These are phyloP conservation scores for Malassezia slooffiae DNA, from an alignment of 1,284 basidiomycete genomes.

Conservation along the genomic window DNA sequence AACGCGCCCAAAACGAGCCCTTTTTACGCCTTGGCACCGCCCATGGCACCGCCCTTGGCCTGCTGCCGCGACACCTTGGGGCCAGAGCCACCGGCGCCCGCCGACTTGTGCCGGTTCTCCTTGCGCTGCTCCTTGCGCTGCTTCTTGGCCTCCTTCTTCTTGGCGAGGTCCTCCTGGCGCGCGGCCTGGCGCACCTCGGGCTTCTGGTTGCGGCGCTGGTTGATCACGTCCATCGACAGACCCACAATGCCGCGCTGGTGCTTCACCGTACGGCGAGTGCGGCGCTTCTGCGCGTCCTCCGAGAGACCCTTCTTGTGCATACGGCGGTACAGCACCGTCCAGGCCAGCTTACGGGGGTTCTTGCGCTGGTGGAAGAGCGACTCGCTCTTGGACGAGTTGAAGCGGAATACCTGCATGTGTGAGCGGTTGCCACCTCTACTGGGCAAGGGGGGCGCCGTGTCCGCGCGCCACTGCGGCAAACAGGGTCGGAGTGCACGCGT, in stretches of 20 bases:
- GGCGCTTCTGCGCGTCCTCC: slow-evolving; percentile 97
- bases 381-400: slow-evolving; percentile 54
- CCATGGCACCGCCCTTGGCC: slow-evolving; percentile 65
- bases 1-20: not conserved
- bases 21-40: slow-evolving; percentile 23
- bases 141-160: slow-evolving; percentile 82
- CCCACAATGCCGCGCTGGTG: slow-evolving; percentile 97
- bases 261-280: slow-evolving; percentile 91
- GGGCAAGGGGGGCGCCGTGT: too few species aligned
- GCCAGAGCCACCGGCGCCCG: slow-evolving; percentile 48
- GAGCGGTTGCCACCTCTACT: too few species aligned
- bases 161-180: slow-evolving; percentile 80
- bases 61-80: slow-evolving; percentile 90
- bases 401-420: slow-evolving; percentile 39
- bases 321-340: slow-evolving; percentile 91
- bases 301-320: slow-evolving; percentile 99
- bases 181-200: slow-evolving; percentile 71
- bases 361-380: slow-evolving; percentile 99
- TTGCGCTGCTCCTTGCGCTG: slow-evolving; percentile 45
- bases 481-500: too few species aligned
- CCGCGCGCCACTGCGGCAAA: too few species aligned
- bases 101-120: slow-evolving; percentile 48
- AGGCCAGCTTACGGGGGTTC: slow-evolving; percentile 99
- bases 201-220: slow-evolving; percentile 66
- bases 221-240: slow-evolving; percentile 80